phyloP scores from a whole-genome alignment of 352 stramenopile species.

The Phytophthora idaei region DNA sequence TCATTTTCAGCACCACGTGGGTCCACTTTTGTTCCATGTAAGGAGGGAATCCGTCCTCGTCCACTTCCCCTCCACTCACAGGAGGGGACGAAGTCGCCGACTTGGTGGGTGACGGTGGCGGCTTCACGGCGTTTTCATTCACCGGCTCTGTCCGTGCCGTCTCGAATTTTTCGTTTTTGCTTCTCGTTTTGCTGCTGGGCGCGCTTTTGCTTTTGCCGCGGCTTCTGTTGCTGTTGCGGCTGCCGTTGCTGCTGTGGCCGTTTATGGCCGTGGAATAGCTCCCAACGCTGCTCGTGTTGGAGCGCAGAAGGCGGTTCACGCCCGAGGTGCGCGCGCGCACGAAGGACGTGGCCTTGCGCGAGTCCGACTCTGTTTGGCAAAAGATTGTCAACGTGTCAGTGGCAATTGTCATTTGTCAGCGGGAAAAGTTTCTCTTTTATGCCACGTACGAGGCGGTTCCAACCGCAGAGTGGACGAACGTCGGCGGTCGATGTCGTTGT shows the following conservation, averaged over 20 bases:
- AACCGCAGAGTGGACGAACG: conserved; percentile 61
- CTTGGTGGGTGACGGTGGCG: conserved; percentile 22
- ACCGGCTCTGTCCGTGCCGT: conserved; percentile 11
- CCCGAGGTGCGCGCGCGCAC: conserved; percentile 63
- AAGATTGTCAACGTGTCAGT: conserved; percentile 4
- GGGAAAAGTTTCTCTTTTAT: not conserved
- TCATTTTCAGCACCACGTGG: conserved; percentile 87
- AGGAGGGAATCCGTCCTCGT: conserved; percentile 32
- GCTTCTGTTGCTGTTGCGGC: conserved; percentile 13
- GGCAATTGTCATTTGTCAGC: not conserved
- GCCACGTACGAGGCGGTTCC: conserved; percentile 60
- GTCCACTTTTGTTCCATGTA: conserved; percentile 61
- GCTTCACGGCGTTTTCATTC: conserved; percentile 19
- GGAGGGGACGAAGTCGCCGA: conserved; percentile 9
- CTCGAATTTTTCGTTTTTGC: conserved; percentile 15
- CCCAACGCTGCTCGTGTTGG: conserved; percentile 42
- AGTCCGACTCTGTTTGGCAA: conserved; percentile 45
- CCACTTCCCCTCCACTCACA: conserved; percentile 22
- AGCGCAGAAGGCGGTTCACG: conserved; percentile 63
- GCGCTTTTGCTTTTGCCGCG: conserved; percentile 31
- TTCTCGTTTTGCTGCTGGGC: conserved; percentile 21
- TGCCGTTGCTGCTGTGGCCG: conserved; percentile 13
- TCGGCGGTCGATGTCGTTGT: conserved; percentile 63
- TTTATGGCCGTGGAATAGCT: conserved; percentile 12
- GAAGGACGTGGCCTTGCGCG: conserved; percentile 56